These are phyloP conservation scores for Trichoderma asperellum DNA, from an alignment of 2,329 filamentous ascomycete genomes.

Conservation along the genomic window DNA sequence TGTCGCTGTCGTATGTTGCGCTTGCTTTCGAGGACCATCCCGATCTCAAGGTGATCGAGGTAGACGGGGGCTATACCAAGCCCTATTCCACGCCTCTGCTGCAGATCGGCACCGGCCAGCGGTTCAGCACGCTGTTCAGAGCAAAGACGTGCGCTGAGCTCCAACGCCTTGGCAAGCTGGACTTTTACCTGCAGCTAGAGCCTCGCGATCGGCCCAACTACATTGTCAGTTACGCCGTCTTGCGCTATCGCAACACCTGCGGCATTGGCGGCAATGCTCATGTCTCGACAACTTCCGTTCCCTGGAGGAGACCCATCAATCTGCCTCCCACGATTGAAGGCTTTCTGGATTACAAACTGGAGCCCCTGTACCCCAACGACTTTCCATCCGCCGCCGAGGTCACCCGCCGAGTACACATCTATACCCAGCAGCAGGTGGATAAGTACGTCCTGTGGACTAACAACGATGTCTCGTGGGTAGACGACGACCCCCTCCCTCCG, in stretches of 20 bases:
- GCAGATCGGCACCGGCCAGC: constrained; percentile 61
- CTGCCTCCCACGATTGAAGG: constrained; percentile 42
- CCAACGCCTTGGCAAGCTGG: constrained; percentile 34
- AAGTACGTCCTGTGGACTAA: constrained; percentile 28
- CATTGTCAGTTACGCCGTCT: constrained; percentile 53
- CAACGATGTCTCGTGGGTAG: constrained; percentile 30
- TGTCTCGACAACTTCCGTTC: constrained; percentile 20
- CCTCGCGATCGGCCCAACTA: constrained; percentile 53
- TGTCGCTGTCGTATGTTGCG: constrained; percentile 57
- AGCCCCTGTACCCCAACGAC: constrained; percentile 36
- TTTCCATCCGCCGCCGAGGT: constrained; percentile 50
- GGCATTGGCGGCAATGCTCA: background rate
- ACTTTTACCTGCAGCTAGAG: constrained; percentile 54
- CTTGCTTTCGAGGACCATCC: constrained; percentile 61
- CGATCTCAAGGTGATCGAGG: constrained; percentile 61
- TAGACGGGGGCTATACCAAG: constrained; percentile 60
- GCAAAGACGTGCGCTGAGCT: constrained; percentile 47
- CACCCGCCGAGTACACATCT: constrained; percentile 52
- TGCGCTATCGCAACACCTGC: constrained; percentile 46
- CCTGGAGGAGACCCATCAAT: constrained; percentile 32
- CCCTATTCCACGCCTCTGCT: constrained; percentile 52
- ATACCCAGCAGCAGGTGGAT: constrained; percentile 31
- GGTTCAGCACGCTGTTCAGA: constrained; percentile 61
- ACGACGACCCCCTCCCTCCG: constrained; percentile 11
- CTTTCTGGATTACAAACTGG: constrained; percentile 54